Conservation (phyloP, 2,329 filamentous ascomycete genomes). For the Chaetomiaceae sp. region DNA sequence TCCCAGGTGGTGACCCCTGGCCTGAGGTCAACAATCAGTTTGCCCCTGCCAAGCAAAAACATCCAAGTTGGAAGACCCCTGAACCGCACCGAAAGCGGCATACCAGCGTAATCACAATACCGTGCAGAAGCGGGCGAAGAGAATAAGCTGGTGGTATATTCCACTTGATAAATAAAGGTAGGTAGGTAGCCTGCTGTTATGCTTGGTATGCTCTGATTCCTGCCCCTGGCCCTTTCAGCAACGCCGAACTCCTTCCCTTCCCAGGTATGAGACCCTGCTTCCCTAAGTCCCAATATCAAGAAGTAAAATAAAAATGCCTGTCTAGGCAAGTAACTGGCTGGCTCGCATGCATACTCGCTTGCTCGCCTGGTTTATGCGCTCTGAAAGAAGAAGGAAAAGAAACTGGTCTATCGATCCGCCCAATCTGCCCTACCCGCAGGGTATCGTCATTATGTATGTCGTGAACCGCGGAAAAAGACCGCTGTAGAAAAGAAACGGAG, state of each 20-base stretch:
- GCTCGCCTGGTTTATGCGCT: background rate
- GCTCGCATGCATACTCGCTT: background rate
- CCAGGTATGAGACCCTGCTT: background rate
- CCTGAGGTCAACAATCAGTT: background rate
- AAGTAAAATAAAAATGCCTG: background rate
- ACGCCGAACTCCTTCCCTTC: slow-evolving; percentile 3
- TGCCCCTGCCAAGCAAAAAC: slow-evolving; percentile 2
- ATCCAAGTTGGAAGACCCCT: background rate
- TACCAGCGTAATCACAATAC: no score
- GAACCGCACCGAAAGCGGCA: background rate
- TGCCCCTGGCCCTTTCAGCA: background rate
- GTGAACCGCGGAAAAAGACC: background rate
- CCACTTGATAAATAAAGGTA: background rate
- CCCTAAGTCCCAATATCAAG: background rate
- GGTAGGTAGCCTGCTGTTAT: background rate
- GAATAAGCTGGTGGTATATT: background rate
- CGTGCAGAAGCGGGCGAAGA: no score
- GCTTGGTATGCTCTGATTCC: background rate
- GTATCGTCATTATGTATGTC: slow-evolving; percentile 19
- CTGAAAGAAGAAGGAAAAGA: background rate
- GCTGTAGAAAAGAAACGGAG: background rate
- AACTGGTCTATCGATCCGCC: slow-evolving; percentile 6
- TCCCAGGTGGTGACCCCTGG: background rate
- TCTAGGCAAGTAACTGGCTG: background rate
- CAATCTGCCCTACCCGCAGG: slow-evolving; percentile 1